phyloP scores from a whole-genome alignment of 1,284 basidiomycete genomes.

The Athelia psychrophila region DNA sequence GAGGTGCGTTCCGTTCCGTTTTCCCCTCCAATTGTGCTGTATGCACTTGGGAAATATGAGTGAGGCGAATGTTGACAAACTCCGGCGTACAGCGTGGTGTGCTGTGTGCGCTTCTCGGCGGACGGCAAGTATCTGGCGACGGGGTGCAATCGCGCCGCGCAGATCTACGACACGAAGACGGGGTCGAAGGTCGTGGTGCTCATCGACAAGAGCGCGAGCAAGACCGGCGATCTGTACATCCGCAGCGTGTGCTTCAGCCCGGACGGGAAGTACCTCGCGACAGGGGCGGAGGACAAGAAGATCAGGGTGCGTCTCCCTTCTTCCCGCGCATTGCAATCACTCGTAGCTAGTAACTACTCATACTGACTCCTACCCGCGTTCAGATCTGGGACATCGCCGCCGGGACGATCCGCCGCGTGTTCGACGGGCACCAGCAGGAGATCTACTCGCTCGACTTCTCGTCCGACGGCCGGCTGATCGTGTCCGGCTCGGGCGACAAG shows the following conservation, averaged over 20 bases:
- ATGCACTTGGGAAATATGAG: too few species aligned
- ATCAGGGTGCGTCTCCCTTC: slow-evolving; percentile 60
- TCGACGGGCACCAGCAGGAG: slow-evolving; percentile 86
- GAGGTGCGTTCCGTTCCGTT: slow-evolving; percentile 53
- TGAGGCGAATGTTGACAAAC: too few species aligned
- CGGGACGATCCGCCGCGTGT: slow-evolving; percentile 68
- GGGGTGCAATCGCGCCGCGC: slow-evolving; percentile 75
- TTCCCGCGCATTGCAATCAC: too few species aligned
- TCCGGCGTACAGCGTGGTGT: slow-evolving; percentile 72
- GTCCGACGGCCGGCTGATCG: slow-evolving; percentile 75
- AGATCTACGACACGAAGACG: slow-evolving; percentile 75
- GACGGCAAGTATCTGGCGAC: slow-evolving; percentile 79
- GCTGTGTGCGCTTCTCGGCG: slow-evolving; percentile 81
- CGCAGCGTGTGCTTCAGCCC: slow-evolving; percentile 84
- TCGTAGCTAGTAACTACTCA: slow-evolving; percentile 1
- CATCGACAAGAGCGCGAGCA: slow-evolving; percentile 63
- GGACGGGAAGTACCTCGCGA: slow-evolving; percentile 78
- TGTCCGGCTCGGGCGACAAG: slow-evolving; percentile 89
- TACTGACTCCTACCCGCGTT: slow-evolving; percentile 2
- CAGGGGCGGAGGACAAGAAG: slow-evolving; percentile 82
- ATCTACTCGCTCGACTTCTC: slow-evolving; percentile 92
- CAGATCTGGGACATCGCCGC: slow-evolving; percentile 87
- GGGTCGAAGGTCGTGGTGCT: slow-evolving; percentile 62
- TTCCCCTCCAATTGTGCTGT: too few species aligned
- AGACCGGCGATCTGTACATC: slow-evolving; percentile 77